Conservation (phyloP, 1,284 basidiomycete genomes). For the Sporisorium scitamineum region DNA sequence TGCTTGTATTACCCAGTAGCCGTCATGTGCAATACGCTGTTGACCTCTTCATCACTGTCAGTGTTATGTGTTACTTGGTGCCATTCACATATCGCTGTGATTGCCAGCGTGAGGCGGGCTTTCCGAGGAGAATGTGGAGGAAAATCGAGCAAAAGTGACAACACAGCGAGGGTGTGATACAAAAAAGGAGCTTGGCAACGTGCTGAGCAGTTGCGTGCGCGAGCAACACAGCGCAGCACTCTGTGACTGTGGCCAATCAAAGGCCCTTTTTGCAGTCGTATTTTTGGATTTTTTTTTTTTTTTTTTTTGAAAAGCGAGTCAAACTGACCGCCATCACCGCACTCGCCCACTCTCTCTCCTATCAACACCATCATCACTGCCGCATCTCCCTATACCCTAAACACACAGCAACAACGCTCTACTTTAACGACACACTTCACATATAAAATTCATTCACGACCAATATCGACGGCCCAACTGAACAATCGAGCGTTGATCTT, state of each 20-base stretch:
- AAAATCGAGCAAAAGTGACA: not conserved
- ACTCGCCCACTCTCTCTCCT: not conserved
- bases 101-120: slow-evolving; percentile 9
- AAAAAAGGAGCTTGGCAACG: not conserved
- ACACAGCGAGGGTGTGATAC: not conserved
- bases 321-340: not conserved
- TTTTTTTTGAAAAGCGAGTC: not conserved
- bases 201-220: not conserved
- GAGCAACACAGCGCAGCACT: not conserved
- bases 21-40: not conserved
- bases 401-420: not conserved
- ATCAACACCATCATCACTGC: not conserved
- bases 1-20: slow-evolving; percentile 5
- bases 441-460: not conserved
- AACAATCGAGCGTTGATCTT: not conserved
- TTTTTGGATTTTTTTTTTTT: slow-evolving; percentile 5
- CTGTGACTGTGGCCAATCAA: slow-evolving; percentile 13
- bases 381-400: not conserved
- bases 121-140: slow-evolving; percentile 10
- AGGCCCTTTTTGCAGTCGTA: not conserved
- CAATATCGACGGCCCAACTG: not conserved
- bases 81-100: too few relatives aligned
- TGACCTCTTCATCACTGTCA: not conserved
- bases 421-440: not conserved
- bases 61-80: not conserved